Base-by-base conservation (phyloP, 1,284 basidiomycete species). In the Stereum hirsutum region DNA sequence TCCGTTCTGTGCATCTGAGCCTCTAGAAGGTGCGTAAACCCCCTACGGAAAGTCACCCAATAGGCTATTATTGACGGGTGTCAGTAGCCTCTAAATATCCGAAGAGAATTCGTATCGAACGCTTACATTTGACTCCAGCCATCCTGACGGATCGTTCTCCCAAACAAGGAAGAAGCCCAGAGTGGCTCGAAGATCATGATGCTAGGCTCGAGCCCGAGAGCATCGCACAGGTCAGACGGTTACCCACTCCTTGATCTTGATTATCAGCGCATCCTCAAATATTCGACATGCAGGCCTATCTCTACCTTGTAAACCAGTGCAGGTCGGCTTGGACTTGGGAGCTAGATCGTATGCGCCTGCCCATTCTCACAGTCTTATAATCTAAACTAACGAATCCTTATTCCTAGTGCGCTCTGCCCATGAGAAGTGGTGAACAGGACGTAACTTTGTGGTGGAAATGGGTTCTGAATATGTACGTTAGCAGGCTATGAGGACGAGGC, bases 311-410 rank as follows among this genome's bases (percentile, higher is more conserved):
- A n/a, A 30, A 30, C 28, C 28, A 30, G n/a, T 10, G n/a, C 40
- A 64, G 72, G 14, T 78, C 75, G 25, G 68, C 75, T 4, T 80
- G 72, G 75, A 77, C 77, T n/a, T 81, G 78, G 74, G 81, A 84
- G 53, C 64, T 84, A 37, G 81, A 84, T 51, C 59, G 78, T 78
- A 53, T 65, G 75, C 12, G 26, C 15, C 24, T 27, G 6, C 10
- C 5, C 20, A 33, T 41, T 44, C 21, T 21, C n/a, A 7, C 36
- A 11, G 36, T 54, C 1, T 52, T 38, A n/a, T 10, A 25, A 25
- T 24, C 20, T n/a, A n/a, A n/a, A n/a, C n/a, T n/a, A n/a, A n/a
- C n/a, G n/a, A n/a, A n/a, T n/a, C n/a, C n/a, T n/a, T 12, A 41
- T 5, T 36, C 10, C 5, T 28, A 65, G 64, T 69, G 17, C 64